These are phyloP conservation scores for Aspergillus luchuensis DNA, from an alignment of 2,329 filamentous ascomycete species.

Conservation along the genomic window DNA sequence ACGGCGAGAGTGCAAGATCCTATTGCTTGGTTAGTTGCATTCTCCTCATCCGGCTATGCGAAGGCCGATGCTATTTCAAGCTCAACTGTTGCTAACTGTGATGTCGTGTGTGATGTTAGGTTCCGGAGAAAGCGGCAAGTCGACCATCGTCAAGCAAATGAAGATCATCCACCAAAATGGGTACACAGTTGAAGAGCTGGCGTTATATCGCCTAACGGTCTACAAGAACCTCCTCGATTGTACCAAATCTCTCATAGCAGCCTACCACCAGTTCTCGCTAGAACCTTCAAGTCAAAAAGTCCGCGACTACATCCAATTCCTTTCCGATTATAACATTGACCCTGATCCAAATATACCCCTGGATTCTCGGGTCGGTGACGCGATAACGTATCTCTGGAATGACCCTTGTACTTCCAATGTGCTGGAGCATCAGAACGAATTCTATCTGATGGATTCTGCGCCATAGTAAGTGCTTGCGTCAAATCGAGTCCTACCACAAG, in stretches of 20 bases:
- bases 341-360: slow-evolving; percentile 85
- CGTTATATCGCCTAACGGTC: slow-evolving; percentile 91
- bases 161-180: slow-evolving; percentile 99
- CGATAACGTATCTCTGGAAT: slow-evolving; percentile 84
- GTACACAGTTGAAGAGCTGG: slow-evolving; percentile 90
- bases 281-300: slow-evolving; percentile 72
- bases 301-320: slow-evolving; percentile 72
- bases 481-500: slow-evolving; percentile 3
- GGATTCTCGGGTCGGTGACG: slow-evolving; percentile 76
- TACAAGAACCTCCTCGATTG: slow-evolving; percentile 99
- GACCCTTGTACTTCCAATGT: slow-evolving; percentile 80
- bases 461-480: slow-evolving; percentile 73
- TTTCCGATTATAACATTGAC: slow-evolving; percentile 86
- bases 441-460: slow-evolving; percentile 98
- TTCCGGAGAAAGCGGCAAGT: slow-evolving; percentile 97
- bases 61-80: not conserved
- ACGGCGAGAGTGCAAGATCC: slow-evolving; percentile 97
- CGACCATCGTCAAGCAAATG: slow-evolving; percentile 99
- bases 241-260: slow-evolving; percentile 86
- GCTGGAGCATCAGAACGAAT: slow-evolving; percentile 94
- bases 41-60: not conserved
- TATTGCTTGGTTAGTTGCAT: slow-evolving; percentile 71
- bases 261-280: slow-evolving; percentile 89
- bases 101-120: slow-evolving; percentile 55
- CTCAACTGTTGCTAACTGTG: slow-evolving; percentile 11